Base-by-base conservation (phyloP, 1,284 basidiomycete species). In the Farysia itapuensis region DNA sequence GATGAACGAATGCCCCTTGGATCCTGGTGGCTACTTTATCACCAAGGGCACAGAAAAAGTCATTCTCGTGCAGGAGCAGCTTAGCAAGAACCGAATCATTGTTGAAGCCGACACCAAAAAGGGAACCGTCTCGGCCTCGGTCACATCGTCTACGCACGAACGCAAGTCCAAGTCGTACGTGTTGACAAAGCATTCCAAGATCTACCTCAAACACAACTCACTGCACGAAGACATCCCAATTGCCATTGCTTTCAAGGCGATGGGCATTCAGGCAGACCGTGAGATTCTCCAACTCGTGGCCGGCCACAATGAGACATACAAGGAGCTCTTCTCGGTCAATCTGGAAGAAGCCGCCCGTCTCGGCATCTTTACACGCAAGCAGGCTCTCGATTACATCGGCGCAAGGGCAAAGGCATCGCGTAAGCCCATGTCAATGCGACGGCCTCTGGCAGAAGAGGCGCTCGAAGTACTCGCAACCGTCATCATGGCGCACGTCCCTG, bases 21-120 rank as follows among this genome's bases (percentile, higher is more conserved):
- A 99, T 79, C 95, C 95, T 3, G 95, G 95, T 16, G 95, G 95
- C 6, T 98, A 98, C 78, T 99, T 99, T 79, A 89, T 99, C 47
- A 94, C 98, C 40, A 97, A 95, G 78, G 95, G 95, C 12, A 98
- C 96, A 15, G 95, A 99, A 79, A 99, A 99, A 81, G 95, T 99
- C 70, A 98, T 99, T 64, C 82, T 99, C 48, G 94, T 98, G 2
- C 95, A 99, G 78, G 96, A 99, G 78, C 95, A 98, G 79, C 80
- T 99, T 70, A 93, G 90, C 82, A 99, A 98, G 81, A 99, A 99
- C 79, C 85, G 95, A 48, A 98, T 99, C 75, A 95, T 99, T 59
- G 94, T 99, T 60, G 96, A 98, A 80, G 67, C 76, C 22, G 77
- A 77, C 35, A 80, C 84, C 6, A 86, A 87, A 35, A 98, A 98